phyloP scores from a whole-genome alignment of 257 asterid species.

The Solanum sejunctum region DNA sequence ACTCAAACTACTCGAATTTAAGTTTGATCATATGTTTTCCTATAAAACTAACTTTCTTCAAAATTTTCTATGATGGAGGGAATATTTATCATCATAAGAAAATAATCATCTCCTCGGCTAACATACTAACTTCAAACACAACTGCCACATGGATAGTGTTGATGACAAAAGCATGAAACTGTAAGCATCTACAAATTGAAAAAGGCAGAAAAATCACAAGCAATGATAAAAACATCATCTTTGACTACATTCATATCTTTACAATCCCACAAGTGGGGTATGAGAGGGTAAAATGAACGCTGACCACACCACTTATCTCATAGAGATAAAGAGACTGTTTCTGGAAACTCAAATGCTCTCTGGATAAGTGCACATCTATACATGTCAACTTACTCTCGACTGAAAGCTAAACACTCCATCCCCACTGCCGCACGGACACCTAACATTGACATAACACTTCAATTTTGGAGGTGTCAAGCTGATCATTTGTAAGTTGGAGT shows the following conservation, averaged over 20 bases:
- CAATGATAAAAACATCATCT: background rate
- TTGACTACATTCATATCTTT: background rate
- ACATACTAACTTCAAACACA: background rate
- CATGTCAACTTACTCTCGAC: background rate
- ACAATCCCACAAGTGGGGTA: no score
- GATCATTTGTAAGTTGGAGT: background rate
- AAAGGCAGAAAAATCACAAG: background rate
- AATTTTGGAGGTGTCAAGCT: background rate
- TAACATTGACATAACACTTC: background rate
- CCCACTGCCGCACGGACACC: background rate
- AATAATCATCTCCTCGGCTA: background rate
- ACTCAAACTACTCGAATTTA: background rate
- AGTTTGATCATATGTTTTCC: background rate
- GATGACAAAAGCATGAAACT: background rate
- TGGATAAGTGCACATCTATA: background rate
- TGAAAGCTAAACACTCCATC: background rate
- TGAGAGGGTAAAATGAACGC: no score
- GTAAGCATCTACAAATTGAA: background rate
- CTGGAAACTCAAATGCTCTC: no score
- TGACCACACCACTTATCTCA: no score
- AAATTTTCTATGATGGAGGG: background rate
- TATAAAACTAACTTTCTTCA: background rate
- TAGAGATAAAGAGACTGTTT: no score
- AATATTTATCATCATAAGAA: background rate
- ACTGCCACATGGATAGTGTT: background rate